A percentile compares a stretch with the other conserved stretches of the same genome.
Conservation (phyloP, 441 rosid genomes). For the Mallotus repandus region DNA sequence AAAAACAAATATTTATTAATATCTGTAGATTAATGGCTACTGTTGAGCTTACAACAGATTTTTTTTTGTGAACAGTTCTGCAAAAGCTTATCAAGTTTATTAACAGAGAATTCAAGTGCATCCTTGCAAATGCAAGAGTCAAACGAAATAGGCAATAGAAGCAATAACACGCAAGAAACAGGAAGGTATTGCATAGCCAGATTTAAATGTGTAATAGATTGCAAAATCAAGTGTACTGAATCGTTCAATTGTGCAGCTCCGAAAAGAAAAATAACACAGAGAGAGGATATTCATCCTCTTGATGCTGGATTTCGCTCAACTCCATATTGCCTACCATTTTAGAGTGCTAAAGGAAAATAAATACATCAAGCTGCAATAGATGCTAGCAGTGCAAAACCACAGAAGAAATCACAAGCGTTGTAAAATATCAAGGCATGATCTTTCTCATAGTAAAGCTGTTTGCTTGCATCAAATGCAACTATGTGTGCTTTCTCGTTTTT, state of each 20-base stretch:
- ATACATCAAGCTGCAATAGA: background rate
- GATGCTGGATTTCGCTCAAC: slow-evolving; percentile 20
- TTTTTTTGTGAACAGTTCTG: slow-evolving; percentile 59
- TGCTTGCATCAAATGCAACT: background rate
- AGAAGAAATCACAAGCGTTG: background rate
- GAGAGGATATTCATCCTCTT: slow-evolving; percentile 40
- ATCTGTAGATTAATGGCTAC: slow-evolving; percentile 10
- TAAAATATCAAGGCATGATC: background rate
- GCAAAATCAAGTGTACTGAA: slow-evolving; percentile 16
- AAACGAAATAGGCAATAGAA: slow-evolving; percentile 15
- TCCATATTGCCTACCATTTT: slow-evolving; percentile 4
- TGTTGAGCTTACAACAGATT: slow-evolving; percentile 14
- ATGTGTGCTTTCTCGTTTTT: background rate
- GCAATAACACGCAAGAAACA: slow-evolving; percentile 24
- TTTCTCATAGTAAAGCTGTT: background rate
- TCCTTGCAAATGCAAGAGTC: slow-evolving; percentile 28
- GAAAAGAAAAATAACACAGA: slow-evolving; percentile 25
- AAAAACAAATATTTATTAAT: background rate
- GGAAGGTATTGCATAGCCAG: slow-evolving; percentile 34
- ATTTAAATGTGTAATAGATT: slow-evolving; percentile 8
- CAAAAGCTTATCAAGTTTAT: slow-evolving; percentile 69
- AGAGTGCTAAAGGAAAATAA: slow-evolving; percentile 12
- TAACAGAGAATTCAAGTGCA: slow-evolving; percentile 45
- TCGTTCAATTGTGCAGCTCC: slow-evolving; percentile 38
- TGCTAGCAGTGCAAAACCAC: slow-evolving; percentile 5